Base-by-base conservation (phyloP, 495 filamentous ascomycete genomes). In the Parachaetomium inaequale region DNA sequence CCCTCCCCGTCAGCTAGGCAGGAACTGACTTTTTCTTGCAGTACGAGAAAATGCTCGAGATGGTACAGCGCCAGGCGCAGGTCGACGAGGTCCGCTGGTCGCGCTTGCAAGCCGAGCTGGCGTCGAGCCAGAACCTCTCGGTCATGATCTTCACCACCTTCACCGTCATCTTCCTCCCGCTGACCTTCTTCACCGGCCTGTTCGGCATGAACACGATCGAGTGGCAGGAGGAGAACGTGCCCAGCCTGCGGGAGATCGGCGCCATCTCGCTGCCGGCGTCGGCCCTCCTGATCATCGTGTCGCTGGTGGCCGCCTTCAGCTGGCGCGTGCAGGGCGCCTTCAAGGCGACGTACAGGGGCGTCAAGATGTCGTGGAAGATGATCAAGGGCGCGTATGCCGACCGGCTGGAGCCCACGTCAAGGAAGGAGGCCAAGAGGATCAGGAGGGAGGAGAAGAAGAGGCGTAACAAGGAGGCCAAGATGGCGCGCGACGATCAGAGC, bases 81-180 rank as follows among this genome's bases (percentile, higher is more conserved):
- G 84, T 88, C 2, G 84, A 87, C 65, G 86, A 89, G 61, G 82
- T 85, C 7, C 84, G 85, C 42, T 81, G 85, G 70, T 85, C 86
- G 2, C 78, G 86, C 2, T 74, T 85, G 61, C 83, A 88, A 59
- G 83, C 84, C 7, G 84, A 88, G 59, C 82, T 87, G 0, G 84
- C 86, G 0, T 82, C 83, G 32, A 81, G 79, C 40, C 86, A 88
- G 64, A 85, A 84, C 40, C 78, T 83, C 40, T 82, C 85, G 11
- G 79, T 88, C 26, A 86, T 88, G 84, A 85, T 88, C 25, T 88
- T 89, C 67, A 89, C 85, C 19, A 84, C 84, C 11, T 87, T 88
- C 70, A 87, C 83, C 25, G 84, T 88, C 60, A 83, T 88, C 25
- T 88, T 88, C 69, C 72, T 88, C 11, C 86, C 86, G 0, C 71